Conservation (phyloP, 1,284 basidiomycete species). For the Rhodotorula sp. region DNA sequence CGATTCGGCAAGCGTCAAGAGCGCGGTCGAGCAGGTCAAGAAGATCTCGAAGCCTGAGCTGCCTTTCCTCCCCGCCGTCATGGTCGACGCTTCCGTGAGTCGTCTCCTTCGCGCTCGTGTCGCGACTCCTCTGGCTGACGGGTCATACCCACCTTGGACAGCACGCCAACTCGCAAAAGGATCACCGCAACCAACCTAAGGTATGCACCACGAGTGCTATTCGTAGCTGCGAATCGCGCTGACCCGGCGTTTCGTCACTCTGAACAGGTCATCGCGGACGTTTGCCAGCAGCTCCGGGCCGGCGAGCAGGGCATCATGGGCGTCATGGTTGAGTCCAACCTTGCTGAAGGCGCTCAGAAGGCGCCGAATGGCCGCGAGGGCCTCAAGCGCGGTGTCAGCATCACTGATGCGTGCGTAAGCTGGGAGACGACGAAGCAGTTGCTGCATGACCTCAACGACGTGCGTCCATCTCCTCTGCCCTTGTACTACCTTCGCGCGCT, state of each 20-base stretch:
- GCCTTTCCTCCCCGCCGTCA: constrained; percentile 36
- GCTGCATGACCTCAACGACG: constrained; percentile 49
- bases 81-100: constrained; percentile 43
- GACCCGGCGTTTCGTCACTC: background rate
- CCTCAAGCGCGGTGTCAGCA: constrained; percentile 70
- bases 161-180: constrained; percentile 86
- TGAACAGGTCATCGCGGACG: constrained; percentile 60
- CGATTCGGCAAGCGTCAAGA: constrained; percentile 68
- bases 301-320: constrained; percentile 83
- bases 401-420: constrained; percentile 88
- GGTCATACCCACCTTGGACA: background rate
- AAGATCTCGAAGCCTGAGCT: constrained; percentile 57
- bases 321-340: constrained; percentile 95
- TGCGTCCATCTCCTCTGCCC: background rate
- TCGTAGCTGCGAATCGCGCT: background rate
- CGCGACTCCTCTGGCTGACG: too few relatives aligned
- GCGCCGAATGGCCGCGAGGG: constrained; percentile 62
- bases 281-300: constrained; percentile 73
- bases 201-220: constrained; percentile 45
- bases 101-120: too few relatives aligned
- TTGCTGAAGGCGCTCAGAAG: constrained; percentile 83
- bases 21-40: constrained; percentile 66
- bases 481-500: background rate
- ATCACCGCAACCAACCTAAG: constrained; percentile 84
- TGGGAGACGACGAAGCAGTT: constrained; percentile 70